phyloP scores from a whole-genome alignment of 177 flowering plant genomes.

The Vitis hybrid region DNA sequence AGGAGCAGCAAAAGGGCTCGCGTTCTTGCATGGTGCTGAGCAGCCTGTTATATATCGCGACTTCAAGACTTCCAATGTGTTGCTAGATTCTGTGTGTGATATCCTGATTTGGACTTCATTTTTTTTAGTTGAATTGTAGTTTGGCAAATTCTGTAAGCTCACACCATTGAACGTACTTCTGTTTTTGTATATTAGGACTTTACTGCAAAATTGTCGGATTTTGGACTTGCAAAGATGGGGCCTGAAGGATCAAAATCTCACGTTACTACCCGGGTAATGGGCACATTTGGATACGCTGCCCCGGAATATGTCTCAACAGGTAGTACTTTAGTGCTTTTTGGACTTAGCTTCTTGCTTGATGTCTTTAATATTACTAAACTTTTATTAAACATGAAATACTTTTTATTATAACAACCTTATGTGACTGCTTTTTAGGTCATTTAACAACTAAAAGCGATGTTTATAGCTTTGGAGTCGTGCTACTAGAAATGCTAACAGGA shows the following conservation, averaged over 20 bases:
- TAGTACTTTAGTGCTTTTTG: conserved; percentile 12
- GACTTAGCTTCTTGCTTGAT: no score
- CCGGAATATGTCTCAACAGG: conserved; percentile 96
- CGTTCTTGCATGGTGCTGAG: conserved; percentile 84
- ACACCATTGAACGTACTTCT: background rate
- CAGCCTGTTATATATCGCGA: conserved; percentile 92
- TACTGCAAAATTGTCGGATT: conserved; percentile 87
- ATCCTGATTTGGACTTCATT: background rate
- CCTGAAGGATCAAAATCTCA: conserved; percentile 96
- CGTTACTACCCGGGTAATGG: conserved; percentile 97
- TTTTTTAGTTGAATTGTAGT: background rate
- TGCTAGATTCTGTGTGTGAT: conserved; percentile 74
- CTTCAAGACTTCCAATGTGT: conserved; percentile 88
- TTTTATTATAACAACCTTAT: background rate
- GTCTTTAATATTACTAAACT: no score
- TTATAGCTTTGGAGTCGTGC: conserved; percentile 94
- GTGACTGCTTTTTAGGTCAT: conserved; percentile 54
- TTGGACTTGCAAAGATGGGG: conserved; percentile 98
- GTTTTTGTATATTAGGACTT: conserved; percentile 55
- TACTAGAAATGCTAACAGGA: conserved; percentile 85
- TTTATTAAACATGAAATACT: no score
- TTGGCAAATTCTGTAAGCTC: background rate
- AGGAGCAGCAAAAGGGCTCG: conserved; percentile 92
- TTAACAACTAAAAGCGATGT: conserved; percentile 92
- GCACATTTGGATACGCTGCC: conserved; percentile 97